These are phyloP conservation scores for Scedosporium boydii DNA, from an alignment of 2,329 filamentous ascomycete species.

Conservation along the genomic window DNA sequence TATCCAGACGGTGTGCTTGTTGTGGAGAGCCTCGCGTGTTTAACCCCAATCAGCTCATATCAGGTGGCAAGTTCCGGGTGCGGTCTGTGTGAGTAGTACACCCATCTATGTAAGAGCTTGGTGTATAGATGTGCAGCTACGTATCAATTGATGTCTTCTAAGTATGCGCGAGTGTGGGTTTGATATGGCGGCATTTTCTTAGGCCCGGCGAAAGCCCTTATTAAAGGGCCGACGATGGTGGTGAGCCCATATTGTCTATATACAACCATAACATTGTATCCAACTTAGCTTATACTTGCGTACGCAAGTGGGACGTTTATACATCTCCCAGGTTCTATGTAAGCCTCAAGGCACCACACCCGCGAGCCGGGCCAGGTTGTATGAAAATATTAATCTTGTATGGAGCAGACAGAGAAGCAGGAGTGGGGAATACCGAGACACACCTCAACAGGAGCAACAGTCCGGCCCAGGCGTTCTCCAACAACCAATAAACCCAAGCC, in stretches of 20 bases:
- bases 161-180: neutral
- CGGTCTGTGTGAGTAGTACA: neutral
- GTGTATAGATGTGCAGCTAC: neutral
- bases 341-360: neutral
- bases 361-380: neutral
- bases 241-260: neutral
- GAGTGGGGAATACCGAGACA: neutral
- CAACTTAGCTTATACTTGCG: neutral
- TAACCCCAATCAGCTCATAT: neutral
- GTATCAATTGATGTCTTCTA: too few relatives aligned
- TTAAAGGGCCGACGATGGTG: conserved; percentile 1
- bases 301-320: neutral
- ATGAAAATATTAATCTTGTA: neutral
- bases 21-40: neutral
- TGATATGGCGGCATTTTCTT: neutral
- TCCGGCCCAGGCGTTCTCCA: neutral
- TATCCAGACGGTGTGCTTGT: neutral
- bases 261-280: neutral
- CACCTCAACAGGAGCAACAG: neutral
- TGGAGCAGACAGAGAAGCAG: neutral
- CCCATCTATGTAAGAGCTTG: neutral
- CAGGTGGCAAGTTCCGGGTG: neutral
- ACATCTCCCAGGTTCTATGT: neutral
- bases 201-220: neutral
- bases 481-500: neutral